Evolutionary conservation across 345 rosid species (phyloP).

Genomic region (Noccaea bulbosa): DNA sequence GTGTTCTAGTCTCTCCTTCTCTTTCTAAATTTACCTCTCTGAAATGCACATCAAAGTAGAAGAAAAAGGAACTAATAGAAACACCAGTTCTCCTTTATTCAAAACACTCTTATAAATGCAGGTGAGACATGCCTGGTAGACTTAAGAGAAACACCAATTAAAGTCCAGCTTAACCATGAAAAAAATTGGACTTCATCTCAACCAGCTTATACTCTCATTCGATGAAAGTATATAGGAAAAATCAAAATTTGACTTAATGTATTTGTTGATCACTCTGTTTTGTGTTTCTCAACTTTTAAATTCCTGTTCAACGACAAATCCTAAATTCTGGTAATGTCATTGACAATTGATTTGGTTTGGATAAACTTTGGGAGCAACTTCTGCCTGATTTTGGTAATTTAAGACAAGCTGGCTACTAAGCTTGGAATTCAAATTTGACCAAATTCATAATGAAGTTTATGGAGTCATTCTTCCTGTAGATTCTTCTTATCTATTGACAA

Average conservation of each 20-base stretch:
- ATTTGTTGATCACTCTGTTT: constrained; percentile 19
- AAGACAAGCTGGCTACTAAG: constrained; percentile 11
- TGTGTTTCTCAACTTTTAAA: constrained; percentile 23
- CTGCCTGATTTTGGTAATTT: constrained; percentile 24
- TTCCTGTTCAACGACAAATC: background rate
- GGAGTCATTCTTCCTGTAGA: constrained; percentile 29
- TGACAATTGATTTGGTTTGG: constrained; percentile 6
- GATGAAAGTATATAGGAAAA: constrained; percentile 12
- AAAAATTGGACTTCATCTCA: constrained; percentile 16
- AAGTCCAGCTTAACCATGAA: background rate
- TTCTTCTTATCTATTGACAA: constrained; percentile 23
- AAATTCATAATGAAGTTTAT: constrained; percentile 20
- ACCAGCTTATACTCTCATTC: constrained; percentile 4
- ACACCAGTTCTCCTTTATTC: background rate
- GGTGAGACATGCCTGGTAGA: constrained; percentile 12
- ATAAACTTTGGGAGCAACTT: constrained; percentile 13
- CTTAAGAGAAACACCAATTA: constrained; percentile 7
- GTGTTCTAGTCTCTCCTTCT: constrained; percentile 35
- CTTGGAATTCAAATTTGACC: constrained; percentile 17
- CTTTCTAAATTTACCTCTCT: constrained; percentile 21
- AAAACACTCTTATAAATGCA: background rate
- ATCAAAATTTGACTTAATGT: constrained; percentile 17
- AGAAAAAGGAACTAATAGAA: constrained; percentile 16
- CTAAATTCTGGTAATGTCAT: constrained; percentile 10
- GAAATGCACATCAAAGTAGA: constrained; percentile 28